Evolutionary conservation across 352 stramenopile genomes (phyloP).

Genomic region (Saprolegnia diclina): DNA sequence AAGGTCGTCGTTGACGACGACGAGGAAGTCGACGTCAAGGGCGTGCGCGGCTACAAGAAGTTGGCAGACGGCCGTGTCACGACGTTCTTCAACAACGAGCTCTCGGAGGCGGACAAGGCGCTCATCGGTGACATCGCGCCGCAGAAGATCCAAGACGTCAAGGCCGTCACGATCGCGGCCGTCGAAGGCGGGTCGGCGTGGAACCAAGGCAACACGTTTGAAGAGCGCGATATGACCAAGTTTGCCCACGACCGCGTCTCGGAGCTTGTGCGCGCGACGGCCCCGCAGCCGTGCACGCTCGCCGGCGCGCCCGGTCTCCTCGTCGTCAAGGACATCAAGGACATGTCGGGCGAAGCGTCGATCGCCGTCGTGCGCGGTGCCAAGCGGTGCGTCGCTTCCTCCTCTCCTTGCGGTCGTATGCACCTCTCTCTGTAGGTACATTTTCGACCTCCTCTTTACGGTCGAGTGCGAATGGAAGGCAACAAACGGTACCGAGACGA

Average conservation of each 20-base stretch:
- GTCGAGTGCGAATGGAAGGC: slow-evolving; percentile 41
- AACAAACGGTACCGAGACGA: slow-evolving; percentile 23
- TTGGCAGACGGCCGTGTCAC: slow-evolving; percentile 95
- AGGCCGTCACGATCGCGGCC: slow-evolving; percentile 74
- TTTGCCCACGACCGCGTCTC: slow-evolving; percentile 80
- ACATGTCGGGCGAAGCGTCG: slow-evolving; percentile 89
- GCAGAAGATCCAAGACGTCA: slow-evolving; percentile 69
- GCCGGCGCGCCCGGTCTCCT: slow-evolving; percentile 39
- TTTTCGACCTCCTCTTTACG: slow-evolving; percentile 76
- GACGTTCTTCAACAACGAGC: slow-evolving; percentile 99
- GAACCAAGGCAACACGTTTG: slow-evolving; percentile 93
- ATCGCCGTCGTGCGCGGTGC: slow-evolving; percentile 89
- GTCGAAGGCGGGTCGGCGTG: slow-evolving; percentile 84
- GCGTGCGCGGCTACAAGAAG: slow-evolving; percentile 94
- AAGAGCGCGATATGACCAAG: slow-evolving; percentile 87
- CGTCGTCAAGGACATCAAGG: slow-evolving; percentile 56
- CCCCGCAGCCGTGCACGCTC: slow-evolving; percentile 31
- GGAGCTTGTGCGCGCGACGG: slow-evolving; percentile 45
- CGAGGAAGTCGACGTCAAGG: slow-evolving; percentile 40
- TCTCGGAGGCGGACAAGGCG: slow-evolving; percentile 94
- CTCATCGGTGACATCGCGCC: slow-evolving; percentile 96
- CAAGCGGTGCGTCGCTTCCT: slow-evolving; percentile 71
- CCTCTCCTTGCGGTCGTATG: neutral
- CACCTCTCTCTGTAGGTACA: slow-evolving; percentile 28
- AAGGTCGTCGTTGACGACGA: slow-evolving; percentile 47